Percentiles rank a stretch among this genome's conserved stretches.
These are phyloP conservation scores for Filosporella fistucella DNA, from an alignment of 495 filamentous ascomycete genomes.

Conservation along the genomic window DNA sequence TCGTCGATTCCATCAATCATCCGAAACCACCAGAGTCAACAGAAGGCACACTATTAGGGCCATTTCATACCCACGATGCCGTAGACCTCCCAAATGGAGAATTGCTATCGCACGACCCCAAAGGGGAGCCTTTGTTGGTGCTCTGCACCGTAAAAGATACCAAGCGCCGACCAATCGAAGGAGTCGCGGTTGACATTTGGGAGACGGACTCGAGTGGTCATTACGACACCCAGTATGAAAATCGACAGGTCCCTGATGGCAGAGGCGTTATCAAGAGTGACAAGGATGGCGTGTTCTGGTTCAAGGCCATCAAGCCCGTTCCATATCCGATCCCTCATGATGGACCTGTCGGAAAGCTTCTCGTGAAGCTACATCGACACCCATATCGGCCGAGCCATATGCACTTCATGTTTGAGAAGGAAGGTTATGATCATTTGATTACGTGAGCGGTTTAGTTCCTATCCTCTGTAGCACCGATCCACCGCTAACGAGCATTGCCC, in stretches of 20 bases:
- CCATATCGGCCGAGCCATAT: constrained; percentile 82
- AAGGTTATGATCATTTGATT: constrained; percentile 76
- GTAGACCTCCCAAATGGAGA: constrained; percentile 56
- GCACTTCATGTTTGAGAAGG: constrained; percentile 93
- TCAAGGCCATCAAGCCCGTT: constrained; percentile 81
- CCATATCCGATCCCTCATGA: constrained; percentile 88
- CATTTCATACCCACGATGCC: constrained; percentile 92
- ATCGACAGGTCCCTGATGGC: constrained; percentile 68
- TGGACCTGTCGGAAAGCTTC: constrained; percentile 79
- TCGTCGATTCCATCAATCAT: constrained; percentile 89
- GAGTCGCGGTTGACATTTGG: constrained; percentile 86
- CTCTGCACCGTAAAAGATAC: constrained; percentile 72
- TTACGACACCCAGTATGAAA: constrained; percentile 85
- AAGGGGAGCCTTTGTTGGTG: constrained; percentile 69
- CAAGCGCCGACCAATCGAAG: constrained; percentile 57
- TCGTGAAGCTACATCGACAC: constrained; percentile 68
- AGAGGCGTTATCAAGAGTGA: constrained; percentile 73
- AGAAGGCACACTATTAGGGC: constrained; percentile 85
- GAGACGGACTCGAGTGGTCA: constrained; percentile 82
- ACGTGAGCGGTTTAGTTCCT: too few relatives aligned
- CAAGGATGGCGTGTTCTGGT: constrained; percentile 75
- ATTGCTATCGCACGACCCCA: constrained; percentile 67
- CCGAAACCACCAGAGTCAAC: constrained; percentile 73
- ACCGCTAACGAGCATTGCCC: neutral
- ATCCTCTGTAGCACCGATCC: constrained; percentile 27